Conservation (phyloP, 768 basidiomycete species). For the Boletales sp. region DNA sequence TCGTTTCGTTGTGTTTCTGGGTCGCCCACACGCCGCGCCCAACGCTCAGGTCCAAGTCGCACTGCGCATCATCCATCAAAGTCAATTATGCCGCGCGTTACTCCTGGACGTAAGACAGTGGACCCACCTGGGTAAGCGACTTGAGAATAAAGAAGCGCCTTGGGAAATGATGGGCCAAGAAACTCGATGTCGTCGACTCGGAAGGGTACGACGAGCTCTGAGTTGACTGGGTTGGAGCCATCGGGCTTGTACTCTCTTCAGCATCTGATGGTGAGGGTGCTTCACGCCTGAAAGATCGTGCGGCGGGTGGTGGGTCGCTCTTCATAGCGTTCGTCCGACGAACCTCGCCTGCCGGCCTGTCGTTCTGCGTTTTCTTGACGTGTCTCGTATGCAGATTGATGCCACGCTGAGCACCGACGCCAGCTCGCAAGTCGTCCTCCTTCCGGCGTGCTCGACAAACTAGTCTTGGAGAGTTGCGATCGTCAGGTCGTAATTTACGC, state of each 20-base stretch:
- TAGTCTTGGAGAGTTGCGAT: constrained; percentile 69
- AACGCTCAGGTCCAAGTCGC: constrained; percentile 77
- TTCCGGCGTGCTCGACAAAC: constrained; percentile 79
- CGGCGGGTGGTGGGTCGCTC: constrained; percentile 16
- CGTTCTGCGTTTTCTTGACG: constrained; percentile 58
- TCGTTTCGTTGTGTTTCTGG: constrained; percentile 87
- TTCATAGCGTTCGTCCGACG: not conserved
- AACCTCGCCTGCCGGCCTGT: constrained; percentile 11
- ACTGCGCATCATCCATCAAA: constrained; percentile 37
- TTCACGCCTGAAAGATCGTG: constrained; percentile 39
- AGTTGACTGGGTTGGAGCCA: constrained; percentile 38
- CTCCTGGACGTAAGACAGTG: not conserved
- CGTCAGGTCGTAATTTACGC: constrained; percentile 59
- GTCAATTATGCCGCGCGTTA: not conserved
- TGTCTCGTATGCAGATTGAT: constrained; percentile 81
- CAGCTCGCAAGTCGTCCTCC: constrained; percentile 84
- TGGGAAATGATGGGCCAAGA: constrained; percentile 75
- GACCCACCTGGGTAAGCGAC: constrained; percentile 70
- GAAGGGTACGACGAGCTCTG: constrained; percentile 63
- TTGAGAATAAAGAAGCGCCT: constrained; percentile 92
- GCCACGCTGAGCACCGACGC: constrained; percentile 89
- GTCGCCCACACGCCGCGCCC: constrained; percentile 85
- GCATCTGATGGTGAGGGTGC: constrained; percentile 15
- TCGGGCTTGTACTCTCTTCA: not conserved
- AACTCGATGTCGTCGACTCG: constrained; percentile 69